phyloP scores from a whole-genome alignment of 2,329 filamentous ascomycete species.

The Cercospora canescens region DNA sequence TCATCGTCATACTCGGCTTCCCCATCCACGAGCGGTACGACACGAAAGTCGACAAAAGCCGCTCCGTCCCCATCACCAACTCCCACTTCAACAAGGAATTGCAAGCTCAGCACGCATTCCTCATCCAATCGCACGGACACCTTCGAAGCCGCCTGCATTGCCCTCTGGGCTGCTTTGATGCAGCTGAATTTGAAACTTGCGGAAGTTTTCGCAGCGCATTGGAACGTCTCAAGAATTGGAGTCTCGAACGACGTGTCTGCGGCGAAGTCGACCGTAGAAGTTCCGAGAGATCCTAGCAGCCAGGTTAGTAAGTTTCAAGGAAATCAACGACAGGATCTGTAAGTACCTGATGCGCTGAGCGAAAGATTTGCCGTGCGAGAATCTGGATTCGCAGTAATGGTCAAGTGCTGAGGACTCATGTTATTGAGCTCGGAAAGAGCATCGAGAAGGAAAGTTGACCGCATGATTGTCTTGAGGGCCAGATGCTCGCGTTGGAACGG shows the following conservation, averaged over 20 bases:
- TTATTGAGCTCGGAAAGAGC: conserved; percentile 67
- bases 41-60: conserved; percentile 80
- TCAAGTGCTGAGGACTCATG: conserved; percentile 60
- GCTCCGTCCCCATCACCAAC: conserved; percentile 41
- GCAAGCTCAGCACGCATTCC: conserved; percentile 87
- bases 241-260: conserved; percentile 30
- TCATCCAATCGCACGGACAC: conserved; percentile 86
- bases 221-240: conserved; percentile 70
- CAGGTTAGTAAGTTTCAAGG: neutral
- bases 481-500: conserved; percentile 81
- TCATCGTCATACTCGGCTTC: conserved; percentile 52
- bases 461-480: conserved; percentile 93
- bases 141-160: conserved; percentile 92
- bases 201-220: conserved; percentile 58
- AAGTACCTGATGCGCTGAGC: conserved; percentile 60
- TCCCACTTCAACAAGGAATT: conserved; percentile 93
- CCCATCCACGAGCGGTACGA: conserved; percentile 69
- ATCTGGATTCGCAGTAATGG: conserved; percentile 50
- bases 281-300: conserved; percentile 53
- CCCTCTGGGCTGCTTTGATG: conserved; percentile 79
- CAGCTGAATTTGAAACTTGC: conserved; percentile 85
- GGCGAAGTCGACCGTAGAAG: conserved; percentile 60
- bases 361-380: conserved; percentile 58
- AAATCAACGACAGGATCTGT: neutral
- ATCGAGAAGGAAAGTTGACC: conserved; percentile 69